These are phyloP conservation scores for Tricholoma bakamatsutake DNA, from an alignment of 768 basidiomycete species.

Conservation along the genomic window DNA sequence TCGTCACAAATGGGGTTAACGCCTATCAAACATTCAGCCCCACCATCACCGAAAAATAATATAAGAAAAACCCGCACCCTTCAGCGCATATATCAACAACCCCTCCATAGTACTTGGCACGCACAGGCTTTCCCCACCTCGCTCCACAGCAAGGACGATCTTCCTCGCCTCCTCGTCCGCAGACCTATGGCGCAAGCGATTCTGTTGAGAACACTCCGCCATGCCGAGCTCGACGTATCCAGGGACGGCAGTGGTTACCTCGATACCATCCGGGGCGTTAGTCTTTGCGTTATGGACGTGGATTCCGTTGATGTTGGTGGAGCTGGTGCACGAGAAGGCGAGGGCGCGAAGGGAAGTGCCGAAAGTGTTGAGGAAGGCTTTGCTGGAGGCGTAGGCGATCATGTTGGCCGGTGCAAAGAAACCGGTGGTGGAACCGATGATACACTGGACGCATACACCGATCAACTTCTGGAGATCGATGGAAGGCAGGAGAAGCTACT, in stretches of 20 bases:
- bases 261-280: background rate
- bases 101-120: background rate
- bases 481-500: background rate
- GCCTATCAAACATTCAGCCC: conserved; percentile 6
- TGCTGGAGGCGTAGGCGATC: conserved; percentile 26
- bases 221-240: background rate
- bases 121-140: background rate
- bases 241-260: background rate
- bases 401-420: conserved; percentile 25
- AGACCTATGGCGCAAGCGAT: background rate
- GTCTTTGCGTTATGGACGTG: background rate
- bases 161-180: background rate
- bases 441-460: conserved; percentile 14
- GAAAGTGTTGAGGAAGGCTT: conserved; percentile 27
- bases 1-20: conserved; percentile 25
- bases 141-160: background rate
- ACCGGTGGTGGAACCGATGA: conserved; percentile 24
- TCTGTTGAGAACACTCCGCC: background rate
- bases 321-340: conserved; percentile 14
- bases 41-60: background rate
- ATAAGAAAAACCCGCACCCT: background rate
- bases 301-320: conserved; percentile 15
- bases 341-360: conserved; percentile 22
- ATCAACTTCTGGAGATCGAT: background rate
- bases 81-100: background rate